Percentiles rank a stretch among this genome's conserved stretches.
Conservation (phyloP, 2,329 filamentous ascomycete genomes). For the Alternaria incomplexa region DNA sequence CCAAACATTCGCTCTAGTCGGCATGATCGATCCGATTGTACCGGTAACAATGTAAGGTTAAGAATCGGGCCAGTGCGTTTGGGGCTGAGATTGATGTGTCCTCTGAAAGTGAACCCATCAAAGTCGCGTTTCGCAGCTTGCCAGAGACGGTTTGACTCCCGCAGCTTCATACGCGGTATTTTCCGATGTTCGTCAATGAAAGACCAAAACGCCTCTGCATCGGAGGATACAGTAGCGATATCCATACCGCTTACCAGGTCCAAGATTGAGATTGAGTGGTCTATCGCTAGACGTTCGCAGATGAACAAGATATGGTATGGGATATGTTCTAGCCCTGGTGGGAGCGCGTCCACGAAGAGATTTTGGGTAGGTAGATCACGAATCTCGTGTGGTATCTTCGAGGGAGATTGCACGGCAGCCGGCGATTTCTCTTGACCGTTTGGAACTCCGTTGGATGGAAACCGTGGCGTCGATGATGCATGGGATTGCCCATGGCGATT, state of each 20-base stretch:
- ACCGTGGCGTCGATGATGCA: background rate
- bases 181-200: constrained; percentile 6
- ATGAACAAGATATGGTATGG: constrained; percentile 46
- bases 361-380: constrained; percentile 33
- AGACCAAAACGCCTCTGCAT: constrained; percentile 30
- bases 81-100: constrained; percentile 27
- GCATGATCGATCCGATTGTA: constrained; percentile 41
- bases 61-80: constrained; percentile 28
- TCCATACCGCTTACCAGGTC: constrained; percentile 23
- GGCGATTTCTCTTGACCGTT: background rate
- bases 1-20: constrained; percentile 48
- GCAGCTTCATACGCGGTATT: constrained; percentile 3
- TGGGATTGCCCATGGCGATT: background rate
- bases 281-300: constrained; percentile 35
- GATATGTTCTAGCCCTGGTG: constrained; percentile 8
- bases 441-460: too few relatives aligned
- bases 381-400: constrained; percentile 30
- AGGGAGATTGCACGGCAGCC: constrained; percentile 18
- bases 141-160: constrained; percentile 34
- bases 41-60: constrained; percentile 29
- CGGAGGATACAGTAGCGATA: background rate
- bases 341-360: constrained; percentile 35
- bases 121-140: constrained; percentile 23
- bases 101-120: constrained; percentile 45
- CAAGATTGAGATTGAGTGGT: constrained; percentile 12